phyloP scores from a whole-genome alignment of 2,329 filamentous ascomycete species.

The Remersonia thermophila region DNA sequence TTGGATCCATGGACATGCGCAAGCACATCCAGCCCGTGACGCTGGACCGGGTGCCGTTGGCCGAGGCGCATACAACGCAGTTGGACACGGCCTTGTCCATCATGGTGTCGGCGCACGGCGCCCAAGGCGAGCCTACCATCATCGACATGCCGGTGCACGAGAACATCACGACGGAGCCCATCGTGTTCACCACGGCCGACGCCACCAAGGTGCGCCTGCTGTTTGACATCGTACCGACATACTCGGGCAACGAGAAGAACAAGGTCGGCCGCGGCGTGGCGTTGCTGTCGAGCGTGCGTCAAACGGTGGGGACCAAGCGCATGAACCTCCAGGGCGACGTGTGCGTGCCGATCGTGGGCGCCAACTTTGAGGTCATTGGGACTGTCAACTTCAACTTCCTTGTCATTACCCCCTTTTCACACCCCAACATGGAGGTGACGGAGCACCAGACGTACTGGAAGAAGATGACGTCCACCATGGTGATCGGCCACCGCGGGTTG shows the following conservation, averaged over 20 bases:
- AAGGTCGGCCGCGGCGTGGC: slow-evolving; percentile 85
- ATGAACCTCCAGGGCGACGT: slow-evolving; percentile 88
- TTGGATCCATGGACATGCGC: slow-evolving; percentile 89
- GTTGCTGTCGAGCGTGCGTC: slow-evolving; percentile 73
- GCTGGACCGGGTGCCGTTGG: slow-evolving; percentile 76
- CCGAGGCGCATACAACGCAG: slow-evolving; percentile 81
- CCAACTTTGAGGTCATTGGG: slow-evolving; percentile 80
- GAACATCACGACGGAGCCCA: slow-evolving; percentile 84
- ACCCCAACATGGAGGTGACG: slow-evolving; percentile 86
- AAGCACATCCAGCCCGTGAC: slow-evolving; percentile 71
- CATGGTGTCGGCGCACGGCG: slow-evolving; percentile 76
- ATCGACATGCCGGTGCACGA: slow-evolving; percentile 91
- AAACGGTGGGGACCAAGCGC: slow-evolving; percentile 69
- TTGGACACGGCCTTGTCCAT: slow-evolving; percentile 89
- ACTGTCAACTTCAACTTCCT: slow-evolving; percentile 95
- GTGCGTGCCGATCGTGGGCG: slow-evolving; percentile 79
- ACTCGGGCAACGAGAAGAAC: slow-evolving; percentile 77
- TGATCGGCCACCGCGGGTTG: slow-evolving; percentile 59
- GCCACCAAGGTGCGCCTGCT: slow-evolving; percentile 71
- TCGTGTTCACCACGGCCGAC: slow-evolving; percentile 75
- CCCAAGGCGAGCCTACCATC: slow-evolving; percentile 73
- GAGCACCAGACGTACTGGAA: slow-evolving; percentile 95
- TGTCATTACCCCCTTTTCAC: slow-evolving; percentile 84
- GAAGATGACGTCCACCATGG: slow-evolving; percentile 78
- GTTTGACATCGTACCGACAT: slow-evolving; percentile 93